Percentiles rank a stretch among this genome's conserved stretches.
phyloP scores from a whole-genome alignment of 2,329 filamentous ascomycete species.

The Curvularia eragrostidis region DNA sequence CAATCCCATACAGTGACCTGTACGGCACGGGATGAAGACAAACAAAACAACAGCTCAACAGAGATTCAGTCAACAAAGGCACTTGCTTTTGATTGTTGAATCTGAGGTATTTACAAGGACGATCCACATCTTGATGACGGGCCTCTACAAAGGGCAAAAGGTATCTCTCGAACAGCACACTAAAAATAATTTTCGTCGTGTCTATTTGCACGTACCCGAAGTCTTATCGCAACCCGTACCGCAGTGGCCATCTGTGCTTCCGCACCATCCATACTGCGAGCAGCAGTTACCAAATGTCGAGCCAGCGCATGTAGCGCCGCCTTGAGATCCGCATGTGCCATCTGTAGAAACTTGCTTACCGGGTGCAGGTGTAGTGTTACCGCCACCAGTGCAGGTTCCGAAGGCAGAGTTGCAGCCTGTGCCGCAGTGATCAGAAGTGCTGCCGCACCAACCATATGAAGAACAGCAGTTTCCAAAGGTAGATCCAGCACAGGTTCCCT shows the following conservation, averaged over 20 bases:
- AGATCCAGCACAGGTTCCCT: conserved; percentile 36
- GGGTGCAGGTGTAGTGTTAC: background rate
- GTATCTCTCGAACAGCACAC: background rate
- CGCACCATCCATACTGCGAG: conserved; percentile 24
- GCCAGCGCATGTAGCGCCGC: conserved; percentile 16
- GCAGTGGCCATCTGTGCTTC: conserved; percentile 18
- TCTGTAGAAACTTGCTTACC: conserved; percentile 14
- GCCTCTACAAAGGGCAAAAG: background rate
- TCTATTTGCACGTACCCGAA: conserved; percentile 18
- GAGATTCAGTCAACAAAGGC: background rate
- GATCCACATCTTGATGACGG: background rate
- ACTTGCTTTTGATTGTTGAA: background rate
- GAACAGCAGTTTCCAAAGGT: conserved; percentile 56
- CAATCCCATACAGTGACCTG: background rate
- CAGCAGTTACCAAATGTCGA: conserved; percentile 23
- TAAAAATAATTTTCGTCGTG: background rate
- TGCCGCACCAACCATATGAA: conserved; percentile 52
- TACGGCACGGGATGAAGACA: background rate
- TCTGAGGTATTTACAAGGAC: background rate
- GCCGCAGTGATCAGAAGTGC: conserved; percentile 40
- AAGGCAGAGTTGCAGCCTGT: conserved; percentile 44
- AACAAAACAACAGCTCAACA: background rate
- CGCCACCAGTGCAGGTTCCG: conserved; percentile 30
- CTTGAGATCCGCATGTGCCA: conserved; percentile 19
- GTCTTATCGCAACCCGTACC: conserved; percentile 20